Evolutionary conservation across 768 basidiomycete genomes (phyloP).

Genomic region (Macrolepiota dolichaula): DNA sequence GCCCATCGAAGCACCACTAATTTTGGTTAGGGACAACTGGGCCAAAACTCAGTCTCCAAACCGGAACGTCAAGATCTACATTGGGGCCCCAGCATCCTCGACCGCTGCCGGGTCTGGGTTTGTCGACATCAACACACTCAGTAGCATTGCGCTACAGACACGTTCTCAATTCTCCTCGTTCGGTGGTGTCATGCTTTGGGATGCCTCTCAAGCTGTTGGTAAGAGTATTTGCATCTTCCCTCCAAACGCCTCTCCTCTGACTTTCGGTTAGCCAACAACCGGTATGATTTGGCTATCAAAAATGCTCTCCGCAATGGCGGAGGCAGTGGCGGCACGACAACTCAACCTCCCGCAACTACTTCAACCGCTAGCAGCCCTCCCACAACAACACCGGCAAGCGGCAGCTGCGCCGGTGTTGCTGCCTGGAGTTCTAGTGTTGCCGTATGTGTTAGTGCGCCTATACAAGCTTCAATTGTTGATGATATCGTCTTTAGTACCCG

Average conservation of each 20-base stretch:
- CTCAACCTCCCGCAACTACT: slow-evolving; percentile 19
- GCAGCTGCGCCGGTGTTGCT: slow-evolving; percentile 38
- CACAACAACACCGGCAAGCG: slow-evolving; percentile 15
- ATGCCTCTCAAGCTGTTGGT: slow-evolving; percentile 38
- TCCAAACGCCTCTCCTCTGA: neutral
- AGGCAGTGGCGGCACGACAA: slow-evolving; percentile 15
- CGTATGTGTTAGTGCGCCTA: slow-evolving; percentile 38
- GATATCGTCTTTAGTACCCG: slow-evolving; percentile 30
- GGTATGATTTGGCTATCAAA: slow-evolving; percentile 41
- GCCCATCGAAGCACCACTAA: neutral
- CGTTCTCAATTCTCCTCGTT: slow-evolving; percentile 48
- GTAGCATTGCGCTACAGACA: slow-evolving; percentile 34
- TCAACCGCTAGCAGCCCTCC: slow-evolving; percentile 15
- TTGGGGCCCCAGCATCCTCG: slow-evolving; percentile 51
- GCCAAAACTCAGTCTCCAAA: slow-evolving; percentile 52
- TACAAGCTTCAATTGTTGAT: neutral
- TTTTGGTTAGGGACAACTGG: slow-evolving; percentile 46
- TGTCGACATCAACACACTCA: slow-evolving; percentile 39
- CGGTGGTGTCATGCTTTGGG: slow-evolving; percentile 47
- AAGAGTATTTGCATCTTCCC: neutral
- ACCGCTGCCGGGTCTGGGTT: slow-evolving; percentile 54
- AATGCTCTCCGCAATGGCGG: slow-evolving; percentile 29
- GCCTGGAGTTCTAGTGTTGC: slow-evolving; percentile 35
- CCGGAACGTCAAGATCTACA: slow-evolving; percentile 49
- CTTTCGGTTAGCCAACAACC: slow-evolving; percentile 28